Base-by-base conservation (phyloP, 495 filamentous ascomycete species). In the Chaetomidium leptoderma region DNA sequence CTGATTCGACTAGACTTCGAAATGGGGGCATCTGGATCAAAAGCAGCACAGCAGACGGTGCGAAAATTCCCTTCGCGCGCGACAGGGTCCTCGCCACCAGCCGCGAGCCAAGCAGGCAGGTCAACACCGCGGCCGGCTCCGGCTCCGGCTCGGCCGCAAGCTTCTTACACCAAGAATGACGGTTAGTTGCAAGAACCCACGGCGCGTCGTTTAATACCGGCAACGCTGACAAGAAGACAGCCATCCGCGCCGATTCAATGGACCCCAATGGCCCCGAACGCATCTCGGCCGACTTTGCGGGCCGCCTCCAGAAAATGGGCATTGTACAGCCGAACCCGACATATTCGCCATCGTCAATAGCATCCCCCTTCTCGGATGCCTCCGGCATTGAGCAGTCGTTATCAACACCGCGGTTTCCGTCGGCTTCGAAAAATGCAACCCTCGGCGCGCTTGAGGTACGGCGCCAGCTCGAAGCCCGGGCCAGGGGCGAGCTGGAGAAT, bases 281-380 rank as follows among this genome's bases (percentile, higher is more conserved):
- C 35, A 68, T 61, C 60, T n/a, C n/a, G n/a, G 29, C 69, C 3
- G 66, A 60, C 19, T 79, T 74, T 53, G 70, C 75, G 0, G 56
- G 66, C 19, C 76, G 76, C 4, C 63, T 79, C 3, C 68, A 66
- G 27, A 62, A 74, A 43, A 77, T 79, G 72, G 77, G 76, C 48
- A 65, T 78, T 19, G 76, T 65, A 1, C 72, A 75, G n/a, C 76
- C 76, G 7, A 75, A 74, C 40, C 76, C 76, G 6, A 78, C 71
- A 16, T 67, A 67, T 19, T 79, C 76, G 10, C 66, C 72, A 8
- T 76, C 76, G 0, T 78, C 75, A 1, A 79, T 69, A n/a, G 74
- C 71, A 3, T 57, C 63, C 0, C 46, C 66, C 0, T 48, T 63
- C 17, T 51, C 63, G 6, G 53, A 59, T 24, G 52, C 59, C 7